A percentile compares a stretch with the other conserved stretches of the same genome.
These are phyloP conservation scores for Neurospora sp. DNA, from an alignment of 495 filamentous ascomycete species.

Conservation along the genomic window DNA sequence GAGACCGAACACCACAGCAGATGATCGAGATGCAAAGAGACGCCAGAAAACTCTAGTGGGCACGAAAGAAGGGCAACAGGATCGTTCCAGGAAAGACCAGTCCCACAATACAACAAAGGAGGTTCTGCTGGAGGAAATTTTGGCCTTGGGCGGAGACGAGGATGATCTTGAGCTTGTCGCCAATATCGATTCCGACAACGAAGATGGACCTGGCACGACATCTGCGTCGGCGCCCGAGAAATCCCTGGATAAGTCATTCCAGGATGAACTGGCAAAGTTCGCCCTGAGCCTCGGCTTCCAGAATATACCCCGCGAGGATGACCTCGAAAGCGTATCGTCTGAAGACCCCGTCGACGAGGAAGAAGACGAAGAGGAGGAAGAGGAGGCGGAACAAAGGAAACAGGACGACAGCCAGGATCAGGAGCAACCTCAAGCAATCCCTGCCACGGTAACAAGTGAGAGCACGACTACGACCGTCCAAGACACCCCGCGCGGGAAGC, in stretches of 20 bases:
- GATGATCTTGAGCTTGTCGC: slow-evolving; percentile 61
- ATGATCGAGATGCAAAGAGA: slow-evolving; percentile 39
- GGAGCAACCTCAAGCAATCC: slow-evolving; percentile 7
- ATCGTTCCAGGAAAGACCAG: slow-evolving; percentile 2
- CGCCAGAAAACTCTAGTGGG: slow-evolving; percentile 26
- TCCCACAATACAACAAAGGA: slow-evolving; percentile 20
- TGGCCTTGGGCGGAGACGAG: slow-evolving; percentile 66
- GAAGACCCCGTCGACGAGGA: slow-evolving; percentile 23
- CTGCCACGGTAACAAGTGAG: slow-evolving; percentile 12
- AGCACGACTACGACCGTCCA: slow-evolving; percentile 8
- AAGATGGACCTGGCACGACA: slow-evolving; percentile 35
- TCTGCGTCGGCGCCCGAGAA: slow-evolving; percentile 17
- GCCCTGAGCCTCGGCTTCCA: slow-evolving; percentile 38
- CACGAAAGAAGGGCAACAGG: slow-evolving; percentile 9
- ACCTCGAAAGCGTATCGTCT: slow-evolving; percentile 21
- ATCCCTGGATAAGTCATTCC: slow-evolving; percentile 26
- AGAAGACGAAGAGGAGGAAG: slow-evolving; percentile 14
- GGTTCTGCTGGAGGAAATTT: slow-evolving; percentile 56
- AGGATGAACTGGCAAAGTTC: slow-evolving; percentile 34
- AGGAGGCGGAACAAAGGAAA: slow-evolving; percentile 18
- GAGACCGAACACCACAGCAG: slow-evolving; percentile 23
- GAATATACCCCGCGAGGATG: slow-evolving; percentile 24
- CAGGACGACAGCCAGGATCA: slow-evolving; percentile 15
- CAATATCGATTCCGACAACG: slow-evolving; percentile 51
- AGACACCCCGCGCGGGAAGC: slow-evolving; percentile 15